Base-by-base conservation (phyloP, 148 eudicot genomes). In the Limonium bicolor region DNA sequence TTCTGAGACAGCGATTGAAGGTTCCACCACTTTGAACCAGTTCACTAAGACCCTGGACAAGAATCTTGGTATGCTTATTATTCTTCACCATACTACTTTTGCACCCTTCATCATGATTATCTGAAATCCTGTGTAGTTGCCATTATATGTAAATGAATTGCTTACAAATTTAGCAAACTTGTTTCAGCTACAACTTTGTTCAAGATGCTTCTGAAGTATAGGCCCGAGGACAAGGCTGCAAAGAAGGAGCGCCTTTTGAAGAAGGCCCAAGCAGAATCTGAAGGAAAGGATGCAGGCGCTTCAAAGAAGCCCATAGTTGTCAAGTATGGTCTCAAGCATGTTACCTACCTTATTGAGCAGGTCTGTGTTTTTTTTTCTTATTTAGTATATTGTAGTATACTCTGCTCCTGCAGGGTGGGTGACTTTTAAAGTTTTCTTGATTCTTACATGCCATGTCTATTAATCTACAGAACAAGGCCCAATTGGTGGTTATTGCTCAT, bases 401-500 rank as follows among this genome's bases (percentile, higher is more conserved):
- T n/a, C n/a, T n/a, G n/a, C n/a, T n/a, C n/a, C n/a, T n/a, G n/a
- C n/a, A n/a, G n/a, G n/a, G n/a, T n/a, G n/a, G n/a, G n/a, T n/a
- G n/a, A n/a, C n/a, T n/a, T n/a, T n/a, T n/a, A 21, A 20, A 17
- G 30, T 43, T 20, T 8, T 14, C n/a, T 20, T 18, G 1, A 29
- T 24, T 22, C 9, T 11, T 13, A 1, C 7, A 33, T 69, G n/a
- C n/a, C n/a, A n/a, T n/a, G n/a, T n/a, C n/a, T 22, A 10, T 22
- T 12, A 3, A 1, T 11, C 27, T 67, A 30, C 81, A 86, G 94
- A 78, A 81, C 49, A 82, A 86, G 54, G 94, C 96, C 17, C 96
- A 86, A 41, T 44, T 86, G 64, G 94, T 86, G n/a, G 82, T 86
- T 25, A 87, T 87, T 51, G 96, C 96, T 34, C 96, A 82, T 53